Conservation (phyloP, 331 rosid genomes). For the Pyrus hybrid region DNA sequence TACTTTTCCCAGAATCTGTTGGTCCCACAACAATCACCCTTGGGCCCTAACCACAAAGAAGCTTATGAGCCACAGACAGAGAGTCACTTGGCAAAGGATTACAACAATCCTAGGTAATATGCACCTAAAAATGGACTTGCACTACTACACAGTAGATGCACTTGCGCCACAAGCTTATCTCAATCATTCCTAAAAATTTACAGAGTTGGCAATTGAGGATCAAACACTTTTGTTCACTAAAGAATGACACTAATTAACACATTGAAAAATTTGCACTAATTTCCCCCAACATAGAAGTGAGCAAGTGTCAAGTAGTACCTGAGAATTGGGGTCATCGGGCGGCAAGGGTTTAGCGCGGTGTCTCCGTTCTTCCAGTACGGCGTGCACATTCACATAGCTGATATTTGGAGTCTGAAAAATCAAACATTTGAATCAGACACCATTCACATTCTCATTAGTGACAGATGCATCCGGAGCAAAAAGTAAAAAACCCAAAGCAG, state of each 20-base stretch:
- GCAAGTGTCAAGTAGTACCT: background rate
- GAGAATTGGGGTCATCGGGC: slow-evolving; percentile 45
- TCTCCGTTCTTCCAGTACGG: slow-evolving; percentile 74
- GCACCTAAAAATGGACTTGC: background rate
- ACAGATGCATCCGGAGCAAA: background rate
- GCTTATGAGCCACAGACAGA: background rate
- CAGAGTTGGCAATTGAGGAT: background rate
- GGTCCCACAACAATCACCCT: slow-evolving; percentile 97
- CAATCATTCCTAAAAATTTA: background rate
- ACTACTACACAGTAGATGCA: background rate
- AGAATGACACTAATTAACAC: background rate
- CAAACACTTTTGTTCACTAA: background rate
- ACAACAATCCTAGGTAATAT: background rate
- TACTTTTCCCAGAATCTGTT: slow-evolving; percentile 87
- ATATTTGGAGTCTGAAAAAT: slow-evolving; percentile 80
- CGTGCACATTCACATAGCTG: slow-evolving; percentile 89
- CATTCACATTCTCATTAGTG: background rate
- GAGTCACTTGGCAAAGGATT: background rate
- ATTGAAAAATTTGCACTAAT: background rate
- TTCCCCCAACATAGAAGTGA: background rate
- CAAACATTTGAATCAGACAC: background rate
- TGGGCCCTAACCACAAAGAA: slow-evolving; percentile 63
- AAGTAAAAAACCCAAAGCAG: too few species aligned
- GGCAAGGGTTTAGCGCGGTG: slow-evolving; percentile 64
- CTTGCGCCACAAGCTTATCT: background rate